Percentiles rank a stretch among this genome's conserved stretches.
These are phyloP conservation scores for Phellopilus nigrolimitatus DNA, from an alignment of 1,284 basidiomycete genomes.

Conservation along the genomic window DNA sequence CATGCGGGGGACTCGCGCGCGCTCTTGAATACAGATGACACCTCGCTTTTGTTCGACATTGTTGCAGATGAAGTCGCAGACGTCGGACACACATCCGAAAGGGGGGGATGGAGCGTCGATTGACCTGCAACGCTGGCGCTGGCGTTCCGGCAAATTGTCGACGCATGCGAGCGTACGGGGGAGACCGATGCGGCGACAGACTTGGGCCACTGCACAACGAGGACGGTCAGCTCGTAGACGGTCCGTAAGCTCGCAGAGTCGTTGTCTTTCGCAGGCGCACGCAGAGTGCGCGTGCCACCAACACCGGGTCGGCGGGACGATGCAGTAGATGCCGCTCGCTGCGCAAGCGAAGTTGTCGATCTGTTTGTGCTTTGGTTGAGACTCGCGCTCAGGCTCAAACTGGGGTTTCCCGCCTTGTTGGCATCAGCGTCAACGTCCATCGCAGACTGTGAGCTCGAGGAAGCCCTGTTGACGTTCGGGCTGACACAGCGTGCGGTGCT, in stretches of 20 bases:
- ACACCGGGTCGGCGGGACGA: slow-evolving; percentile 8
- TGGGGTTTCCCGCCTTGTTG: neutral
- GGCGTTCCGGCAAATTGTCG: slow-evolving; percentile 35
- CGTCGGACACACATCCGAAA: slow-evolving; percentile 20
- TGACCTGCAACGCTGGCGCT: neutral
- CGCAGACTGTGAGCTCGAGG: slow-evolving; percentile 11
- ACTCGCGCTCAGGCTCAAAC: neutral
- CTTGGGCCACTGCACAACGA: slow-evolving; percentile 27
- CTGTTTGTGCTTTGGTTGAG: too few species aligned
- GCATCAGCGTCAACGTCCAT: slow-evolving; percentile 15
- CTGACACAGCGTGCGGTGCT: slow-evolving; percentile 13
- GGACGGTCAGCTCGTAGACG: slow-evolving; percentile 18
- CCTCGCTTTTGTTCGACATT: slow-evolving; percentile 37
- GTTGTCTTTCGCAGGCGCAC: slow-evolving; percentile 1
- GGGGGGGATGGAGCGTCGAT: slow-evolving; percentile 15
- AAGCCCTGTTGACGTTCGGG: slow-evolving; percentile 2
- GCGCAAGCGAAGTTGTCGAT: too few species aligned
- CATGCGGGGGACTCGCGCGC: slow-evolving; percentile 41
- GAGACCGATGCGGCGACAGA: slow-evolving; percentile 34
- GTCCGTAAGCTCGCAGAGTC: slow-evolving; percentile 14
- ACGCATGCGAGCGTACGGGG: slow-evolving; percentile 35
- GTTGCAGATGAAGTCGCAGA: slow-evolving; percentile 40
- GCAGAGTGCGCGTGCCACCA: neutral
- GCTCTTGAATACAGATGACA: slow-evolving; percentile 52
- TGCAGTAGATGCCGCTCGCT: neutral